A percentile compares a stretch with the other conserved stretches of the same genome.
Conservation (phyloP, 2,329 filamentous ascomycete species). For the Lasiodiplodia sp. region DNA sequence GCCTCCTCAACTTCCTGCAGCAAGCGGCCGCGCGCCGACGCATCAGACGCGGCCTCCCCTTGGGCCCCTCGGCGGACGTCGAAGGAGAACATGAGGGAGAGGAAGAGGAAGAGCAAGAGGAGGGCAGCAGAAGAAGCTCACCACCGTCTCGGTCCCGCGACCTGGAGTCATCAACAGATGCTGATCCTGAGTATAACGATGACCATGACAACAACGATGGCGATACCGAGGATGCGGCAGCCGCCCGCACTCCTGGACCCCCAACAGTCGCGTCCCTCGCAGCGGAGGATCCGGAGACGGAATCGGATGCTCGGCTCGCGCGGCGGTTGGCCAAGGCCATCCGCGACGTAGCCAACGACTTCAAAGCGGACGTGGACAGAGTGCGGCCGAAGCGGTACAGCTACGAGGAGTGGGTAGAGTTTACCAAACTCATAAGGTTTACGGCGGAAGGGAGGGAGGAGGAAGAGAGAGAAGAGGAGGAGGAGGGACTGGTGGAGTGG, state of each 20-base stretch:
- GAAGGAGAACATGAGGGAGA: constrained; percentile 5
- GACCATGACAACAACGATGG: background rate
- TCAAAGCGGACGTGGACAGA: constrained; percentile 59
- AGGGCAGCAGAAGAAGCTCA: background rate
- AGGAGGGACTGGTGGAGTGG: constrained; percentile 70
- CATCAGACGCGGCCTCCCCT: constrained; percentile 45
- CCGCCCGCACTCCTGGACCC: background rate
- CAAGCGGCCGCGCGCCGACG: constrained; percentile 45
- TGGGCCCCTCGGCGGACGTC: constrained; percentile 15
- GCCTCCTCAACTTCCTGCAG: constrained; percentile 47
- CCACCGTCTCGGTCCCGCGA: background rate
- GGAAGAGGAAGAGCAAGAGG: constrained; percentile 28
- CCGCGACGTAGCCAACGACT: constrained; percentile 68
- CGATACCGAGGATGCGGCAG: constrained; percentile 16
- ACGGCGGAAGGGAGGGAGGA: constrained; percentile 39
- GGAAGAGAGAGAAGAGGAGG: constrained; percentile 56
- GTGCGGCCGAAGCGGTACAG: constrained; percentile 67
- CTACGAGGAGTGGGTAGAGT: constrained; percentile 89
- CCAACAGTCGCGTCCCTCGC: constrained; percentile 51
- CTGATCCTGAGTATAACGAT: background rate
- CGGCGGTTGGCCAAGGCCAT: constrained; percentile 74
- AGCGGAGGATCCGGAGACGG: constrained; percentile 31
- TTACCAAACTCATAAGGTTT: constrained; percentile 75
- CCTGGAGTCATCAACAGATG: background rate
- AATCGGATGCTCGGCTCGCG: constrained; percentile 64